phyloP scores from a whole-genome alignment of 2,329 filamentous ascomycete genomes.

The Epichloe baconii region DNA sequence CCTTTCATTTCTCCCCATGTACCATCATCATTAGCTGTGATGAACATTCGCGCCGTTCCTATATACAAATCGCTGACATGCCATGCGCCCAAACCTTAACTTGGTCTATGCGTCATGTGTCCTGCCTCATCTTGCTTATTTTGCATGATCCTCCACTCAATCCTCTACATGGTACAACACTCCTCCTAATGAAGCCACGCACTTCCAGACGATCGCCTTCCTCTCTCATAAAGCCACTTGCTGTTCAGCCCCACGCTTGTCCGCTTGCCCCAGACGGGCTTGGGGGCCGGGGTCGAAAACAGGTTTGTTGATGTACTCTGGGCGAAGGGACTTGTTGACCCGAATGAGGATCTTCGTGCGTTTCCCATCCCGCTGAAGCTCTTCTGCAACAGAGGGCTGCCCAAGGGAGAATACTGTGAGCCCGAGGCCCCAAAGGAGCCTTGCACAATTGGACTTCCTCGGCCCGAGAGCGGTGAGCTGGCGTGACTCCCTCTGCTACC shows the following conservation, averaged over 20 bases:
- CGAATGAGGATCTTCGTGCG: constrained; percentile 49
- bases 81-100: background rate
- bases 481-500: constrained; percentile 44
- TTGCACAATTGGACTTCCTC: constrained; percentile 33
- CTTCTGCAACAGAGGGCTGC: constrained; percentile 54
- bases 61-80: background rate
- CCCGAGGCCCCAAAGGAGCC: constrained; percentile 22
- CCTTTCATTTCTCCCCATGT: background rate
- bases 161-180: background rate
- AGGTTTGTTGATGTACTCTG: constrained; percentile 32
- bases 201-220: constrained; percentile 41
- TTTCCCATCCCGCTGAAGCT: constrained; percentile 37
- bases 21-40: background rate
- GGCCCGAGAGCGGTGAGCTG: constrained; percentile 44
- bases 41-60: background rate
- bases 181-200: constrained; percentile 22
- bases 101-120: background rate
- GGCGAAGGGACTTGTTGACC: constrained; percentile 40
- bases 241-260: constrained; percentile 72
- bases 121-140: background rate
- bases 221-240: constrained; percentile 90
- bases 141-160: background rate
- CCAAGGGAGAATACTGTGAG: constrained; percentile 32
- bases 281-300: constrained; percentile 49
- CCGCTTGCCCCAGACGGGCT: constrained; percentile 55